Evolutionary conservation across 2,329 filamentous ascomycete genomes (phyloP).

Genomic region (Chaetomium sp.): DNA sequence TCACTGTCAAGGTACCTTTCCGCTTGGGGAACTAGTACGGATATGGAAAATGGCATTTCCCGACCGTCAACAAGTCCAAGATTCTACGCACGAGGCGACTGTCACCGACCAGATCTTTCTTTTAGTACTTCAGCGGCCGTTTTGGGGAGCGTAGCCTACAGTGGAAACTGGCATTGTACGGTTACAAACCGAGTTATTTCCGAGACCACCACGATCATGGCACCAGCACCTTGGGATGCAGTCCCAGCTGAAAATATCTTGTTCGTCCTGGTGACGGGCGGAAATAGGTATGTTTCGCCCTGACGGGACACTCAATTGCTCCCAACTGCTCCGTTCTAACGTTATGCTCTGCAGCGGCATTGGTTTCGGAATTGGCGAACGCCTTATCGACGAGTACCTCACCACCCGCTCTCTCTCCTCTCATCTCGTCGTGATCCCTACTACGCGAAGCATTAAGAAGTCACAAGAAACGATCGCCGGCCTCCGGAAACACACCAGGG

Average conservation of each 20-base stretch:
- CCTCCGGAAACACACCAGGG: slow-evolving; percentile 64
- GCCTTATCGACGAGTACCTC: slow-evolving; percentile 89
- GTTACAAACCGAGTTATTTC: not conserved
- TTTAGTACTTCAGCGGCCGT: not conserved
- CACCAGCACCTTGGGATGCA: slow-evolving; percentile 42
- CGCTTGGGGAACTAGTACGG: too few relatives aligned
- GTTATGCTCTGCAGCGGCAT: slow-evolving; percentile 66
- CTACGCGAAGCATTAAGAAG: slow-evolving; percentile 76
- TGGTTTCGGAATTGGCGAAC: slow-evolving; percentile 79
- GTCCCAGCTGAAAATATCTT: slow-evolving; percentile 48
- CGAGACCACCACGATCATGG: slow-evolving; percentile 29
- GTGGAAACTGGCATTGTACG: not conserved
- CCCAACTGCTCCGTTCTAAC: not conserved
- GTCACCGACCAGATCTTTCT: not conserved
- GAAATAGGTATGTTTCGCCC: slow-evolving; percentile 68
- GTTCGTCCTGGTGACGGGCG: slow-evolving; percentile 77
- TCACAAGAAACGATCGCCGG: slow-evolving; percentile 69
- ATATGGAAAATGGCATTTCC: too few relatives aligned
- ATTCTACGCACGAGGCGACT: not conserved
- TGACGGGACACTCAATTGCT: not conserved
- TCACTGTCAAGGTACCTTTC: too few relatives aligned
- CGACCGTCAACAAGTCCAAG: not conserved
- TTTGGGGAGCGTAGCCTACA: not conserved
- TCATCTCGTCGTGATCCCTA: slow-evolving; percentile 78
- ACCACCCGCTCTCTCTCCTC: slow-evolving; percentile 64